Percentiles rank a stretch among this genome's conserved stretches.
Evolutionary conservation across 192 early-diverging fungal species (phyloP).

Genomic region (Backusella parvicylindrica): DNA sequence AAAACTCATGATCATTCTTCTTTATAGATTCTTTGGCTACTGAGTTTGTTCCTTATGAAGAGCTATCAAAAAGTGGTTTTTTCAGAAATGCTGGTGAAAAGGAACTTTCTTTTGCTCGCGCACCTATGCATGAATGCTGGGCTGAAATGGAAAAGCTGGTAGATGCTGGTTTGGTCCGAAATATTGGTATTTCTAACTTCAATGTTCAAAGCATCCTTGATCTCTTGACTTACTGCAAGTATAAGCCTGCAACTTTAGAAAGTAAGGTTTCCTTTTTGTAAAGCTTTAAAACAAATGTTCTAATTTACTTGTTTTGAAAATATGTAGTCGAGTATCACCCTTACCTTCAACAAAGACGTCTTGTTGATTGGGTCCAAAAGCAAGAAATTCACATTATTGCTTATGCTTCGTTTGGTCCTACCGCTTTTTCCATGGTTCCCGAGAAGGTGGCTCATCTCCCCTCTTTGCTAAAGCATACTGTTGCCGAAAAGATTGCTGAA

Average conservation of each 20-base stretch:
- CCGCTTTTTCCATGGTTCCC: constrained; percentile 22
- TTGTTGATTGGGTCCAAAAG: constrained; percentile 56
- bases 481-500: constrained; percentile 49
- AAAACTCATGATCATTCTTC: neutral
- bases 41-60: neutral
- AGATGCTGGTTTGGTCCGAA: constrained; percentile 47
- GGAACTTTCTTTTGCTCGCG: constrained; percentile 35
- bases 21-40: neutral
- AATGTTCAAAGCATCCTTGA: constrained; percentile 42
- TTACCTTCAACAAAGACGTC: constrained; percentile 61
- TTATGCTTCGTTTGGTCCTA: constrained; percentile 68
- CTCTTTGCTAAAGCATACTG: constrained; percentile 43
- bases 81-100: neutral
- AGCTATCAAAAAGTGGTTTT: constrained; percentile 24
- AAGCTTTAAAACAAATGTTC: no score
- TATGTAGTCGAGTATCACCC: constrained; percentile 67
- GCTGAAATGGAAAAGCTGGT: constrained; percentile 70
- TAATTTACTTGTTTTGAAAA: no score
- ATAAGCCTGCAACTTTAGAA: constrained; percentile 71
- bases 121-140: constrained; percentile 64
- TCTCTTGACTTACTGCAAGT: constrained; percentile 51
- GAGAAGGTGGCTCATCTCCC: constrained; percentile 28
- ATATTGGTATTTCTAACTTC: constrained; percentile 77
- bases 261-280: neutral
- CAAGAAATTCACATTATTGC: constrained; percentile 64